Evolutionary conservation across 257 asterid species (phyloP), one percentile per base, ranked within the genome.

Genomic region (Nicotiana sylvestris): DNA sequence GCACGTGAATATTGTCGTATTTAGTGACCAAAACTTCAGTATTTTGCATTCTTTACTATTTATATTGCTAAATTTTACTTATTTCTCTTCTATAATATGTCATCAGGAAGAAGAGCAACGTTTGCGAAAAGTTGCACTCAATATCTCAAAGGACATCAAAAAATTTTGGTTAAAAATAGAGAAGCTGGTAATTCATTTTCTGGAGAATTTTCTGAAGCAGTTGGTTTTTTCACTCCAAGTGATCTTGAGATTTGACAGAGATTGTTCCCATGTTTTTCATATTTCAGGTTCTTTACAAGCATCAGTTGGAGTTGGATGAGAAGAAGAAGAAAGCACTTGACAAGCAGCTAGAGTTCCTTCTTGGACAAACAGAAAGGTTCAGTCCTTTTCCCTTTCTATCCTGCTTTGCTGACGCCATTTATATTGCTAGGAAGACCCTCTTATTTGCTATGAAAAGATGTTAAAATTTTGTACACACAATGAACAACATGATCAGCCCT

Each of bases 341-440:
- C 89, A 94, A 92, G 83, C 98, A 94, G 84, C 98, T 94, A 77
- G 97, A 96, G 89, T 96, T 96, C 87, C 99, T 94, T 84, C 92
- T 96, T 15, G 99, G 99, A 83, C 99, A 94, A 92, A 96, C 99
- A 66, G 99, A 96, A 89, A 93, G 99, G 99, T 96, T 81, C 39
- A 66, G 21, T 66, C 49, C 21, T 5, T 39, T 51, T 4, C 25
- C 2, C 13, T 13, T 27, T 4, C 80, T 16, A 27, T 51, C 64
- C 64, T 76, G 27, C 53, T 76, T 76, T 9, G 10, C 64, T 27
- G 80, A 76, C 16, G 27, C 29, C 21, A 2, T 76, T 76, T 51
- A 9, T 51, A 76, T 29, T 76, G 80, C 43, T 76, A 46, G 29
- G 6, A 76, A 76, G 60, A 25, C 78, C 61, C 25, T 27, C 64